Evolutionary conservation across 2,329 filamentous ascomycete genomes (phyloP), one percentile per base, ranked within the genome.

Genomic region (Cladosporium oxysporum): DNA sequence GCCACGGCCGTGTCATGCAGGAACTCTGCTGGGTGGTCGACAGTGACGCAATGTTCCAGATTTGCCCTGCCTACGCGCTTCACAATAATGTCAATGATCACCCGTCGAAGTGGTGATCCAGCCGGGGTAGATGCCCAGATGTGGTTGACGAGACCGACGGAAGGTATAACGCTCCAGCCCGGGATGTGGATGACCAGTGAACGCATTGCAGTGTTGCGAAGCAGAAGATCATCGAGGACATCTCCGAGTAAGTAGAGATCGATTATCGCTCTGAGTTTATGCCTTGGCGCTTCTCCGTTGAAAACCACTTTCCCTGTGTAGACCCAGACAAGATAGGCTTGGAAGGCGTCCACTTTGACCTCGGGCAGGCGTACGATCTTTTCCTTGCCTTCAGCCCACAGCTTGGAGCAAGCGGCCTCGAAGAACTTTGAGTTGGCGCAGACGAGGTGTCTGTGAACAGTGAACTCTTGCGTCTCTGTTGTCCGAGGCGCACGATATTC

Each of bases 381-480:
- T 2, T 64, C 55, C 5, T 21, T 28, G 2, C 49, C 58, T 18
- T 69, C 67, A 1, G 18, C 41, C 68, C 69, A 71, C 10, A 16
- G 18, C 14, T 31, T 18, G 5, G 62, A 59, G 37, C 58, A 66
- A 16, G 69, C 69, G 1, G 68, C 64, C 8, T 63, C 33, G 66
- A 71, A 68, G 63, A 69, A 69, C 11, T 59, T 62, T 5, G 68
- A 70, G 18, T 37, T 23, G 3, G 49, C 28, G 55, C 63, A 64
- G 18, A 70, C 52, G 10, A 67, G 10, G 29, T 67, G 64, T 26
- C 69, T 64, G 61, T 70, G 65, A 14, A 69, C 16, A 0, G 33
- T 35, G 37, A 59, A 59, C 3, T 33, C 18, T n/a, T 33, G 16
- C 31, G 1, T 4, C 2, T 23, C 37, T 44, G 18, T 10, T 3